Evolutionary conservation across 2,329 filamentous ascomycete genomes (phyloP), one percentile per base, ranked within the genome.

Genomic region (Epichloe sylvatica): DNA sequence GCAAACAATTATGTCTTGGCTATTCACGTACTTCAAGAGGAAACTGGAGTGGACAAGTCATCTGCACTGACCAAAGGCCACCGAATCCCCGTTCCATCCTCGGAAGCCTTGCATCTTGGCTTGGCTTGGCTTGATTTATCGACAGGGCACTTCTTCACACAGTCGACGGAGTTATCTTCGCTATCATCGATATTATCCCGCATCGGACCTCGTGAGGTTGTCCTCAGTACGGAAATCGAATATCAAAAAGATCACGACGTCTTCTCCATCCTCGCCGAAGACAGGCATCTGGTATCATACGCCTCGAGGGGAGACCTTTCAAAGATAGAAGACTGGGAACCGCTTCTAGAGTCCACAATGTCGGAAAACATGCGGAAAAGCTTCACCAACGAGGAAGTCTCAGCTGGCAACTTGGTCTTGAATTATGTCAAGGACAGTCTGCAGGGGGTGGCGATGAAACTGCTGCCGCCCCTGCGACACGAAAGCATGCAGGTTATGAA

Each of bases 51-150:
- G 1, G 34, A 35, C 7, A 5, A 11, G 7, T 12, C 34, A 5
- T 5, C 36, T 33, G 23, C 21, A 15, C 30, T 7, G 4, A 23
- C 11, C 8, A 5, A 43, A 17, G 40, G 39, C 36, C 12, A 42
- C 23, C 19, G 19, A 49, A 46, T 40, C 36, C 49, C 57, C 37
- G 46, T 49, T 30, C 46, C 45, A 30, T 37, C 53, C n/a, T 36
- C 19, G 6, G 7, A 52, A 43, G 50, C 51, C 34, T 51, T 56
- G 47, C 66, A 67, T 43, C 70, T 94, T 50, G 92, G 92, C 3
- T 70, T 98, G 46, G 86, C 92, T 39, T 98, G 92, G 92, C 72
- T 97, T 44, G 92, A 98, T 66, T 70, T 97, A 25, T 96, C 92
- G 8, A 98, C 92, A 3, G 92, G 92, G 13, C 86, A 91, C 59